Evolutionary conservation across 2,329 filamentous ascomycete genomes (phyloP).

Genomic region (Corinectria fuckeliana): DNA sequence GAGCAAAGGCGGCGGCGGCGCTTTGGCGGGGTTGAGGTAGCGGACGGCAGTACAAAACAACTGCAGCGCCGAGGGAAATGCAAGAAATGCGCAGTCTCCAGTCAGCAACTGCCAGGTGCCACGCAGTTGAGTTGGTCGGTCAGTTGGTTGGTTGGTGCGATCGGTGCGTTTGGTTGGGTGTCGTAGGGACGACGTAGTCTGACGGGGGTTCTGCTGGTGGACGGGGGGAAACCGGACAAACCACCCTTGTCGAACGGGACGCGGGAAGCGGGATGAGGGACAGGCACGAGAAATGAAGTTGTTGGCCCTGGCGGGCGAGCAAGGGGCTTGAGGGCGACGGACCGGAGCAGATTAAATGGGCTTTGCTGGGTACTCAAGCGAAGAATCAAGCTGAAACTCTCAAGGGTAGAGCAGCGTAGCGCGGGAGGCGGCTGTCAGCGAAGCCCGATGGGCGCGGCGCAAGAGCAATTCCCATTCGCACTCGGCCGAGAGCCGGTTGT

Average conservation of each 20-base stretch:
- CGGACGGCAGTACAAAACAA: neutral
- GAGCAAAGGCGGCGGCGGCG: slow-evolving; percentile 1
- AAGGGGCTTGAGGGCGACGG: neutral
- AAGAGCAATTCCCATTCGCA: slow-evolving; percentile 13
- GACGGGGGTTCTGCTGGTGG: slow-evolving; percentile 8
- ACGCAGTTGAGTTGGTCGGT: neutral
- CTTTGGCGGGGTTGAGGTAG: slow-evolving; percentile 4
- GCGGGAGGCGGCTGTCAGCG: neutral
- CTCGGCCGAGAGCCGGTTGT: slow-evolving; percentile 6
- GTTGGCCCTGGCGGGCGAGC: neutral
- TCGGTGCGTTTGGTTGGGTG: neutral
- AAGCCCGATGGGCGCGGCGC: neutral
- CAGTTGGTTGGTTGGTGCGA: slow-evolving; percentile 8
- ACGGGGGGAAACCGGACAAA: slow-evolving; percentile 14
- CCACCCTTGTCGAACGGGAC: slow-evolving; percentile 10
- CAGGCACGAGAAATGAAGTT: neutral
- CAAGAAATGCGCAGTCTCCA: slow-evolving; percentile 5
- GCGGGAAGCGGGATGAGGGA: neutral
- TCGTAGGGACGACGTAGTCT: slow-evolving; percentile 12
- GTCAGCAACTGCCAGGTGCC: neutral
- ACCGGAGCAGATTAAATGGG: neutral
- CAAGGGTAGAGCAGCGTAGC: neutral
- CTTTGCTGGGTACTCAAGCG: neutral
- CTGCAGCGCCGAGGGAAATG: slow-evolving; percentile 6
- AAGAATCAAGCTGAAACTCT: neutral